phyloP scores from a whole-genome alignment of 2,329 filamentous ascomycete genomes.

The Colletotrichum viniferum region DNA sequence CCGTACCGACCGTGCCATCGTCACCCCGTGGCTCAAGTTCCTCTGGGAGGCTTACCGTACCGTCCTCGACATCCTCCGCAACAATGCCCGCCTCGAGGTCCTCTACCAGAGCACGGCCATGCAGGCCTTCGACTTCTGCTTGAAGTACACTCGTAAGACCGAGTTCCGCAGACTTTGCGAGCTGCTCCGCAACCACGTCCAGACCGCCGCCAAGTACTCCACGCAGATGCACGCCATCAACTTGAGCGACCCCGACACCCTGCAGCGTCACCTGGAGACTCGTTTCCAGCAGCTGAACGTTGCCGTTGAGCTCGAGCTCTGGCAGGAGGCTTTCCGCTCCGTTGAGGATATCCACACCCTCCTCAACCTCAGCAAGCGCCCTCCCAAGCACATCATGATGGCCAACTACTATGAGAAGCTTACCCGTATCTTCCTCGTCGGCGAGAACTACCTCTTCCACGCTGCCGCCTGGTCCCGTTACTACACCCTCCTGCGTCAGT shows the following conservation, averaged over 20 bases:
- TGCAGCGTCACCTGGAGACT: conserved; percentile 96
- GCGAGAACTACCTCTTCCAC: conserved; percentile 99
- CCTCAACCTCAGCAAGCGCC: conserved; percentile 95
- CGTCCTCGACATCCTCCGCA: conserved; percentile 96
- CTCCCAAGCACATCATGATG: conserved; percentile 99
- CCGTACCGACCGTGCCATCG: conserved; percentile 95
- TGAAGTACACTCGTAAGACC: conserved; percentile 98
- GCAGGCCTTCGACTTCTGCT: conserved; percentile 98
- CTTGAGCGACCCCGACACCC: conserved; percentile 93
- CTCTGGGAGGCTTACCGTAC: conserved; percentile 99
- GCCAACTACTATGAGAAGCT: conserved; percentile 99
- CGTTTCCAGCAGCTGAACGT: conserved; percentile 99
- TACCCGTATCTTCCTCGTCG: conserved; percentile 96
- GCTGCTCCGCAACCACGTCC: conserved; percentile 96
- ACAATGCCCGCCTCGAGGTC: conserved; percentile 95
- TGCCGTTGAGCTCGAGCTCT: conserved; percentile 94
- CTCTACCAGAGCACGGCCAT: conserved; percentile 98
- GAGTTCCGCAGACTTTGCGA: conserved; percentile 99
- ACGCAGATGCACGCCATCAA: conserved; percentile 99
- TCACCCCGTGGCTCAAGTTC: conserved; percentile 99
- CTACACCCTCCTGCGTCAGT: conserved; percentile 94
- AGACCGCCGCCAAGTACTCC: conserved; percentile 98
- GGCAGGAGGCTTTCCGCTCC: conserved; percentile 99
- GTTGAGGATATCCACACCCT: conserved; percentile 99
- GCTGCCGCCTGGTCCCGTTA: conserved; percentile 97